phyloP scores from a whole-genome alignment of 2,329 filamentous ascomycete species.

The Nothophoma quercina region DNA sequence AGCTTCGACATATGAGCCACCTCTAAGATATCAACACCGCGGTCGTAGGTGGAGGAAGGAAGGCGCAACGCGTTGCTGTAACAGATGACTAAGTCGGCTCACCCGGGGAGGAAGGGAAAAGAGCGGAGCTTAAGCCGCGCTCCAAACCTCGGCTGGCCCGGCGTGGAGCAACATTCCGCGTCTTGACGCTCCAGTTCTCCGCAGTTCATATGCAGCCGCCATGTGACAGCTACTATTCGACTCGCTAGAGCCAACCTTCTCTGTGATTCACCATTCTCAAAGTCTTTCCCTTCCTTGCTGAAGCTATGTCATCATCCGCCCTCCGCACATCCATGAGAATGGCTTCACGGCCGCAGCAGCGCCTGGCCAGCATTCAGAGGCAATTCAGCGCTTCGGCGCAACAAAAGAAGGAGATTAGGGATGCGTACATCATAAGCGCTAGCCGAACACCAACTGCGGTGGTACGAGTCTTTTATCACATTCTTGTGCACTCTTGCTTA shows the following conservation, averaged over 20 bases:
- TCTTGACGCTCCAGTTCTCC: slow-evolving; percentile 24
- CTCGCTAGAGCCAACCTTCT: slow-evolving; percentile 32
- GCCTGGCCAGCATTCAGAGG: slow-evolving; percentile 46
- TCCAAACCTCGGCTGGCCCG: slow-evolving; percentile 39
- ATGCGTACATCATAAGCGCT: slow-evolving; percentile 93
- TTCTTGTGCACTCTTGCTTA: slow-evolving; percentile 4
- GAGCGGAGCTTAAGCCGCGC: neutral
- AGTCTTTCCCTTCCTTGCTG: neutral
- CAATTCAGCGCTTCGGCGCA: slow-evolving; percentile 46
- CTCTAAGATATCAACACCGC: neutral
- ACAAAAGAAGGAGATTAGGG: slow-evolving; percentile 72
- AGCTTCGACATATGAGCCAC: no score
- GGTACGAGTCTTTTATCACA: slow-evolving; percentile 56
- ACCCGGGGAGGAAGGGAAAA: neutral
- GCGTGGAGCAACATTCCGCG: slow-evolving; percentile 40
- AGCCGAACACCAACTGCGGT: slow-evolving; percentile 89
- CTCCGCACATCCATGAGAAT: slow-evolving; percentile 45
- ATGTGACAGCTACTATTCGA: slow-evolving; percentile 40
- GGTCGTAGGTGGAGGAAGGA: neutral
- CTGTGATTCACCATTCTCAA: slow-evolving; percentile 8
- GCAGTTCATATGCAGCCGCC: no score
- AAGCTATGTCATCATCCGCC: slow-evolving; percentile 41
- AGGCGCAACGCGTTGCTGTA: neutral
- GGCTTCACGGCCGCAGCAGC: slow-evolving; percentile 47
- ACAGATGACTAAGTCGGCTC: slow-evolving; percentile 9